phyloP scores from a whole-genome alignment of 139 green algal genomes.

The Marvania coccoides region DNA sequence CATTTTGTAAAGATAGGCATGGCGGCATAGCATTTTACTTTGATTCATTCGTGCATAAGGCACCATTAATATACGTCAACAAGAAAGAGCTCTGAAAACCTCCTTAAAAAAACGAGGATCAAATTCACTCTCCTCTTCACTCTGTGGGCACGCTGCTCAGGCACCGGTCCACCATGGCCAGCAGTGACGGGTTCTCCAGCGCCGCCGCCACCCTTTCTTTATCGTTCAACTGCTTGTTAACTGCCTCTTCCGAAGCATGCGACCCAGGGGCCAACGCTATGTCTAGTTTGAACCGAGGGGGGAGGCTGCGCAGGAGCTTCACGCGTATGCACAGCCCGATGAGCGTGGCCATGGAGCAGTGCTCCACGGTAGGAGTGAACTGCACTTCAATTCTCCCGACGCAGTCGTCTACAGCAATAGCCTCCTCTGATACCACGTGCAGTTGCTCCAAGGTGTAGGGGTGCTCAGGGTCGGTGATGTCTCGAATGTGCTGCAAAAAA shows the following conservation, averaged over 20 bases:
- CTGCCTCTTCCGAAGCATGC: constrained; percentile 78
- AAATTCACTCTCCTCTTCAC: not conserved
- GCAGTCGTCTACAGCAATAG: constrained; percentile 64
- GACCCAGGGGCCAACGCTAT: constrained; percentile 65
- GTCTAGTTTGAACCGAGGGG: constrained; percentile 85
- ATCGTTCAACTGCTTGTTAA: constrained; percentile 98
- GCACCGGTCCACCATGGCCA: constrained; percentile 87
- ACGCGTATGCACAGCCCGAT: constrained; percentile 95
- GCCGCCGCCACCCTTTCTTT: constrained; percentile 97
- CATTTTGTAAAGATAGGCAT: too few species aligned
- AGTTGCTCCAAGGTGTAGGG: constrained; percentile 96
- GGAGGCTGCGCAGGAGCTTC: constrained; percentile 80
- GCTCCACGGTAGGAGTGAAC: constrained; percentile 86
- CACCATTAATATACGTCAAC: too few species aligned
- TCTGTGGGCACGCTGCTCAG: constrained; percentile 25
- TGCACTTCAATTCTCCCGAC: constrained; percentile 48
- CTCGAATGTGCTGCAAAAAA: constrained; percentile 61
- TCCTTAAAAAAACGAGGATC: not conserved
- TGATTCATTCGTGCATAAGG: too few species aligned
- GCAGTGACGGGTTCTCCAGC: constrained; percentile 91
- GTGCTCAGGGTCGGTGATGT: constrained; percentile 97
- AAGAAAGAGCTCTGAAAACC: not conserved
- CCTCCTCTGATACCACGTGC: constrained; percentile 72
- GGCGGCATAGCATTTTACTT: too few species aligned
- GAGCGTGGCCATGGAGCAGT: constrained; percentile 98